These are phyloP conservation scores for Apiospora arundinis DNA, from an alignment of 2,329 filamentous ascomycete species.

Conservation along the genomic window DNA sequence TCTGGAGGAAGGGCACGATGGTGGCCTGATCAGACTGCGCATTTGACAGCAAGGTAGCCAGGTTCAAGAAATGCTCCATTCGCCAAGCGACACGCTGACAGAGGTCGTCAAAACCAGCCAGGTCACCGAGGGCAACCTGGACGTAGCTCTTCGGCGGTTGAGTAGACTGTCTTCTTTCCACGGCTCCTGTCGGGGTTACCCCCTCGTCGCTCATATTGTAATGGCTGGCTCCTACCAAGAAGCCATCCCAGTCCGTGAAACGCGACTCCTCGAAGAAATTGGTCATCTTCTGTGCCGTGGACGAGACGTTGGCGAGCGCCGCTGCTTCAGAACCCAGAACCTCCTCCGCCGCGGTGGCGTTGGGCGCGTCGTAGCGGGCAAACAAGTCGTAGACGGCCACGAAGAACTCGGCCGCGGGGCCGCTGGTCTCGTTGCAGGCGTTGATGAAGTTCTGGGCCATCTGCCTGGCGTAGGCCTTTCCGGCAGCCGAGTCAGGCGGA, in stretches of 20 bases:
- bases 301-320: not conserved
- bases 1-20: not conserved
- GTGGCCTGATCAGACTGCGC: not conserved
- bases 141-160: not conserved
- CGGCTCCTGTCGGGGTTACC: too few relatives aligned
- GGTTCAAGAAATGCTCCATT: constrained; percentile 2
- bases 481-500: not conserved
- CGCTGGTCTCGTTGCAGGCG: not conserved
- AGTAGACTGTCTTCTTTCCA: too few relatives aligned
- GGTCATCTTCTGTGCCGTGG: not conserved
- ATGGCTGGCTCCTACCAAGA: not conserved
- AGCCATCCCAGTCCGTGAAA: not conserved
- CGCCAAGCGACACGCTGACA: not conserved
- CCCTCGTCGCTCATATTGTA: constrained; percentile 13
- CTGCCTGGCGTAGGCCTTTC: not conserved
- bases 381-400: not conserved
- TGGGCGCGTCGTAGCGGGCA: constrained; percentile 7
- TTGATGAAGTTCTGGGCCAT: not conserved
- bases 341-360: not conserved
- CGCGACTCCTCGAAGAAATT: not conserved
- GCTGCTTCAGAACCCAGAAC: not conserved
- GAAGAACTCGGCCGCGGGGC: not conserved
- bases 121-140: not conserved
- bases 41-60: not conserved
- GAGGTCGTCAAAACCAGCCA: not conserved